phyloP scores from a whole-genome alignment of 2,329 filamentous ascomycete species.

The Massarina eburnea region DNA sequence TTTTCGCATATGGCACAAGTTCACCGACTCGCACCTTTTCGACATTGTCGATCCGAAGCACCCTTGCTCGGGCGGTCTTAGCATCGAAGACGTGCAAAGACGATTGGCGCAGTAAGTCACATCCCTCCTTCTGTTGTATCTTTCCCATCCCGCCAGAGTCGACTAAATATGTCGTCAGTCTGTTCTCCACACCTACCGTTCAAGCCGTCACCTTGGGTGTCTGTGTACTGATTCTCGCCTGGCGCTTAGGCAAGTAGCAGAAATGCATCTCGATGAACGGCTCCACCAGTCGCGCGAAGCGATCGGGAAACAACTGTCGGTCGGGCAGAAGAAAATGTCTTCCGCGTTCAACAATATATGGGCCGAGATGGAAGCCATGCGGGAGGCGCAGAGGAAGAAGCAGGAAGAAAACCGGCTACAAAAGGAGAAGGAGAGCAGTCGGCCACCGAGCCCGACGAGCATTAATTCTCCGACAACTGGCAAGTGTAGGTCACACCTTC shows the following conservation, averaged over 20 bases:
- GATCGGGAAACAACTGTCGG: constrained; percentile 84
- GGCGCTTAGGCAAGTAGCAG: constrained; percentile 71
- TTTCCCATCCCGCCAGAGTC: constrained; percentile 14
- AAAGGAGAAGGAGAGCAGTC: constrained; percentile 29
- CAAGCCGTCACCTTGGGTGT: constrained; percentile 29
- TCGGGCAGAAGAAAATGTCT: constrained; percentile 83
- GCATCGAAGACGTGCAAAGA: constrained; percentile 91
- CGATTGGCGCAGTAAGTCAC: constrained; percentile 68
- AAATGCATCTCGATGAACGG: constrained; percentile 89
- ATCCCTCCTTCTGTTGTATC: constrained; percentile 9
- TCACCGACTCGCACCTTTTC: constrained; percentile 79
- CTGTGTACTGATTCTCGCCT: constrained; percentile 41
- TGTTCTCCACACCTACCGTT: constrained; percentile 31
- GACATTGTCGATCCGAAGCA: constrained; percentile 92
- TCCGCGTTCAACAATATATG: constrained; percentile 86
- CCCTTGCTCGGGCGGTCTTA: constrained; percentile 88
- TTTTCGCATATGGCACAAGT: constrained; percentile 80
- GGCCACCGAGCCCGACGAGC: constrained; percentile 4
- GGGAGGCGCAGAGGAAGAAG: constrained; percentile 70
- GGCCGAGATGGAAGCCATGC: constrained; percentile 81
- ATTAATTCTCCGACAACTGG: constrained; percentile 7
- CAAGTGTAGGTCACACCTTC: constrained; percentile 25
- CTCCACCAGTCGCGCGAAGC: constrained; percentile 82
- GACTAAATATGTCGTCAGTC: constrained; percentile 34
- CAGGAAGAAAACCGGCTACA: constrained; percentile 58